Evolutionary conservation across 768 basidiomycete species (phyloP).

Genomic region (Kwoniella bestiolae): DNA sequence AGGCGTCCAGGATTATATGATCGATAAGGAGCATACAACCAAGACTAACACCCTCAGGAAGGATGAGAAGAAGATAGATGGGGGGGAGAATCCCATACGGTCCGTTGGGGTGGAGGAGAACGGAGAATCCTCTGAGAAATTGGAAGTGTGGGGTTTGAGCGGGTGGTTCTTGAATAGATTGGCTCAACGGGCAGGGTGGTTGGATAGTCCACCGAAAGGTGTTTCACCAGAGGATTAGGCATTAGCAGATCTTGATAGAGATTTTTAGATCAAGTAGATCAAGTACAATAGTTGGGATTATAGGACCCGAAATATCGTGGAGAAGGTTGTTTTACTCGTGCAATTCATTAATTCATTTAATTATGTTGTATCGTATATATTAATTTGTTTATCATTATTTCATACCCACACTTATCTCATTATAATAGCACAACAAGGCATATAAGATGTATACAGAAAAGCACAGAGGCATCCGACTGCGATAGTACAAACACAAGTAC

Average conservation of each 20-base stretch:
- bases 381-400: not conserved
- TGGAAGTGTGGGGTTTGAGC: constrained; percentile 54
- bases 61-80: not conserved
- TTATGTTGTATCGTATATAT: not conserved
- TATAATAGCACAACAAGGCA: too few relatives aligned
- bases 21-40: constrained; percentile 11
- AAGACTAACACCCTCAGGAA: not conserved
- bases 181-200: constrained; percentile 38
- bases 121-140: constrained; percentile 5
- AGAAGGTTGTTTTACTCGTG: too few relatives aligned
- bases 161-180: constrained; percentile 54
- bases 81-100: not conserved
- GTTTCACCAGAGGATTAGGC: constrained; percentile 22
- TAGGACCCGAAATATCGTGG: not conserved
- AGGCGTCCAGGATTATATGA: constrained; percentile 35
- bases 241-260: not conserved
- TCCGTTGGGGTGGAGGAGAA: constrained; percentile 1
- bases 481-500: too few relatives aligned
- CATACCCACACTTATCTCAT: not conserved
- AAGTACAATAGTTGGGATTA: too few relatives aligned
- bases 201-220: constrained; percentile 23
- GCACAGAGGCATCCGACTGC: too few relatives aligned
- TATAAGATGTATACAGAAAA: too few relatives aligned
- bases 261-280: too few relatives aligned
- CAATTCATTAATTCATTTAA: not conserved